phyloP scores from a whole-genome alignment of 2,329 filamentous ascomycete genomes.

The Rhinocladiella mackenziei region DNA sequence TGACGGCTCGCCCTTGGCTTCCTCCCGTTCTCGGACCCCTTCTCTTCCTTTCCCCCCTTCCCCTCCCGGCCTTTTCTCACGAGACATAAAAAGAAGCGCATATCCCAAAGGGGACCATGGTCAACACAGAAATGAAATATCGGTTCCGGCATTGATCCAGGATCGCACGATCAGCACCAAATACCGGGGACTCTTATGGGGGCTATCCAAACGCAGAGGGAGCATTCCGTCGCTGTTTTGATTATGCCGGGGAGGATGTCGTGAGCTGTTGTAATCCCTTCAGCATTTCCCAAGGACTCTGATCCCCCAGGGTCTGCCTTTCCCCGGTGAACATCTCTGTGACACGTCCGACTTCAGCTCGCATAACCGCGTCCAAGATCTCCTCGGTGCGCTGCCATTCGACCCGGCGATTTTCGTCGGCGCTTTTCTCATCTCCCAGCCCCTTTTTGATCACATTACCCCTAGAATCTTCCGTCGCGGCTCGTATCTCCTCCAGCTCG shows the following conservation, averaged over 20 bases:
- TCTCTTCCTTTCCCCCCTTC: no score
- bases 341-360: conserved; percentile 16
- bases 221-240: no score
- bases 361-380: conserved; percentile 23
- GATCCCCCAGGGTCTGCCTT: conserved; percentile 5
- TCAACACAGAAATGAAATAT: no score
- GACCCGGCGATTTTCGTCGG: conserved; percentile 23
- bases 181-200: no score
- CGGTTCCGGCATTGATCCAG: no score
- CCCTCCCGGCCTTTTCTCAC: no score
- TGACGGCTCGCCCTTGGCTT: no score
- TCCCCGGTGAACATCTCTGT: conserved; percentile 19
- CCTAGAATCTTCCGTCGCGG: conserved; percentile 23
- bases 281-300: conserved; percentile 18
- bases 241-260: conserved; percentile 2
- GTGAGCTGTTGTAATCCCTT: conserved; percentile 7
- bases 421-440: conserved; percentile 24
- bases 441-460: conserved; percentile 21
- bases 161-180: no score
- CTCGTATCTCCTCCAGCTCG: conserved; percentile 30
- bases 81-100: no score
- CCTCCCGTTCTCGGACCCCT: no score
- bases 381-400: conserved; percentile 26
- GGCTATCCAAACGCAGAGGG: no score
- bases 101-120: no score